Base-by-base conservation (phyloP, 2,329 filamentous ascomycete genomes). In the Malbranchea cinnamomea region DNA sequence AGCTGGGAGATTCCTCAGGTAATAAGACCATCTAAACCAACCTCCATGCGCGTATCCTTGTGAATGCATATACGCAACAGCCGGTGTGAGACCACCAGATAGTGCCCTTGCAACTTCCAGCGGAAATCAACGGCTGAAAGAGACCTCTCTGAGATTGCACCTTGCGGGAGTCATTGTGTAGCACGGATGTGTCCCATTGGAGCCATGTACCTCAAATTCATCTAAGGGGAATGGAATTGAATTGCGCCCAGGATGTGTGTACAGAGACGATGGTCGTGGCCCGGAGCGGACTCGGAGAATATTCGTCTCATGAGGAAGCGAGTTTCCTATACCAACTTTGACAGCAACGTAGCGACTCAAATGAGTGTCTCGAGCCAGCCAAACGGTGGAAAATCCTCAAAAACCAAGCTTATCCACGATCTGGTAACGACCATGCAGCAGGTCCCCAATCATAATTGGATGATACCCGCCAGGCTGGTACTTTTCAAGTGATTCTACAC, bases 341-440 rank as follows among this genome's bases (percentile, higher is more conserved):
- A 52, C 19, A 11, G 47, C 47, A 34, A 52, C 46, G 34, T 52
- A 52, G 9, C 20, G 33, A 2, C 42, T 30, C 0, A 33, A 3
- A 1, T 28, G 29, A 28, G 34, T 41, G 29, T 62, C 56, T 4
- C 37, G 47, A 5, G 54, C 53, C 30, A 61, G 39, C 54, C 54
- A 63, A 25, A 59, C 48, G 1, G 54, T 60, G 3, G 56, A 60
- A 37, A 50, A 57, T 4, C 46, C 46, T 5, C 59, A 57, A 41
- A 47, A 57, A 0, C 56, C 57, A 4, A 62, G 43, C 37, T 62
- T 61, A 11, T 57, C 53, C 1, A 53, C 44, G 23, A 62, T 45
- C 4, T 40, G 45, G 31, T 61, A 61, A 22, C 52, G 34, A 12
- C 40, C 36, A 19, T 49, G 36, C 1, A 54, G 38, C 4, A 47